Evolutionary conservation across 1,284 basidiomycete genomes (phyloP), one percentile per base, ranked within the genome.

Genomic region (Fomitopsis palustris): DNA sequence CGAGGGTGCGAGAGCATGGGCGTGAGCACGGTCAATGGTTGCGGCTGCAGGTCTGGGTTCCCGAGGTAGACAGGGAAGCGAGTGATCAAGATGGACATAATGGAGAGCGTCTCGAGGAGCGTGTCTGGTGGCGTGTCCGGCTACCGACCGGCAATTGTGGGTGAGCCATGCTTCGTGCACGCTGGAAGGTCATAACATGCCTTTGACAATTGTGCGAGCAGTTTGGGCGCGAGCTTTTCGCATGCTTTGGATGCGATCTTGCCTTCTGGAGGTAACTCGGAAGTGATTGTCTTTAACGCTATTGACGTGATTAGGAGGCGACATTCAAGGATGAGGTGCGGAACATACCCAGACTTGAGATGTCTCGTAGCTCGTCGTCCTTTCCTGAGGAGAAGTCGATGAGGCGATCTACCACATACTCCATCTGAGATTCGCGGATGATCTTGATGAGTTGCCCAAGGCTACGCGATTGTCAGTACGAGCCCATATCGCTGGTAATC

Each of bases 281-380:
- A 83, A 0, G 95, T 94, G 67, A 98, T 95, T 1, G 94, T 96
- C 77, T 98, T 98, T 64, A 99, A 81, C 3, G 95, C 94, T 95
- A 65, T 19, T 41, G 39, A 52, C 7, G 2, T 17, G 7, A 53
- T 19, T 10, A 53, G 29, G 62, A 38, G 12, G 42, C 33, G 16
- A 17, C 35, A 57, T 10, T 56, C 33, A 39, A 23, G 54, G 31
- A 54, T 57, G 52, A 60, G 10, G 53, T 37, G 52, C 19, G 17
- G 39, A 21, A 38, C 86, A 54, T 59, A 96, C 95, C 96, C 54
- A 98, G 83, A 41, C 91, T 90, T 14, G 95, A 93, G 63, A 99
- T 95, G 77, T 98, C 96, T 60, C 96, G 82, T 56, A 97, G 77
- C 64, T 95, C 93, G 62, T 96, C 94, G 59, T 95, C 92, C 71